phyloP scores from a whole-genome alignment of 371 early-diverging fungal genomes.

The Parasitella parasitica region DNA sequence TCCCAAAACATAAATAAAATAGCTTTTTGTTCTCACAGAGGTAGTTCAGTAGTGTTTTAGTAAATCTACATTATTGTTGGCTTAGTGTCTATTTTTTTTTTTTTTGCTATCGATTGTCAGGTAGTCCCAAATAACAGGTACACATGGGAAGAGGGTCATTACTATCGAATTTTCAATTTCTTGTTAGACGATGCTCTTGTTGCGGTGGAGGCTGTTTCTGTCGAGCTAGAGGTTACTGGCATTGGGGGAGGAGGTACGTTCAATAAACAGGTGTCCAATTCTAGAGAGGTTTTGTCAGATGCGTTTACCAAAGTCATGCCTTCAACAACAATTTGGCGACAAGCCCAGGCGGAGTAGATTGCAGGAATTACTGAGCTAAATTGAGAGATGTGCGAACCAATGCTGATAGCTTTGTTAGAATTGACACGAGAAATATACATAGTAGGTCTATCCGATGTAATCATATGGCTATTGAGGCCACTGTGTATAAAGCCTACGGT shows the following conservation, averaged over 20 bases:
- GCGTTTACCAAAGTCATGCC: not conserved
- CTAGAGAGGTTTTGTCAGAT: slow-evolving; percentile 8
- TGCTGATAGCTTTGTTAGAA: slow-evolving; percentile 9
- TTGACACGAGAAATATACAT: slow-evolving; percentile 9
- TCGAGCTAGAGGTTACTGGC: slow-evolving; percentile 9
- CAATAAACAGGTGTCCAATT: slow-evolving; percentile 11
- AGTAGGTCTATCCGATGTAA: slow-evolving; percentile 14
- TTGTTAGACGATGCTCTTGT: slow-evolving; percentile 11
- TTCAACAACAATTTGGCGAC: slow-evolving; percentile 5
- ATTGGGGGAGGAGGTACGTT: slow-evolving; percentile 10
- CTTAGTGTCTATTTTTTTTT: too few species aligned
- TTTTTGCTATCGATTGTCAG: too few species aligned
- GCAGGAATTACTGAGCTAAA: slow-evolving; percentile 9
- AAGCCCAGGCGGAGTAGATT: slow-evolving; percentile 1
- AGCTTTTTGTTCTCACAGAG: too few species aligned
- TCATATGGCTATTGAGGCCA: slow-evolving; percentile 5
- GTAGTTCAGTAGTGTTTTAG: too few species aligned
- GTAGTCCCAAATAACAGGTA: too few species aligned
- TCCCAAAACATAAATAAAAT: too few species aligned
- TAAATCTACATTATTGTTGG: too few species aligned
- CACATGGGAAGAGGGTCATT: too few species aligned
- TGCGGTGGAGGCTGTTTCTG: slow-evolving; percentile 8
- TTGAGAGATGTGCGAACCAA: slow-evolving; percentile 12
- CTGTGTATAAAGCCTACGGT: slow-evolving; percentile 11
- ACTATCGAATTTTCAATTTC: slow-evolving; percentile 14